Percentiles rank a stretch among this genome's conserved stretches.
phyloP scores from a whole-genome alignment of 257 asterid species.

The Fraxinus quadrangulata region DNA sequence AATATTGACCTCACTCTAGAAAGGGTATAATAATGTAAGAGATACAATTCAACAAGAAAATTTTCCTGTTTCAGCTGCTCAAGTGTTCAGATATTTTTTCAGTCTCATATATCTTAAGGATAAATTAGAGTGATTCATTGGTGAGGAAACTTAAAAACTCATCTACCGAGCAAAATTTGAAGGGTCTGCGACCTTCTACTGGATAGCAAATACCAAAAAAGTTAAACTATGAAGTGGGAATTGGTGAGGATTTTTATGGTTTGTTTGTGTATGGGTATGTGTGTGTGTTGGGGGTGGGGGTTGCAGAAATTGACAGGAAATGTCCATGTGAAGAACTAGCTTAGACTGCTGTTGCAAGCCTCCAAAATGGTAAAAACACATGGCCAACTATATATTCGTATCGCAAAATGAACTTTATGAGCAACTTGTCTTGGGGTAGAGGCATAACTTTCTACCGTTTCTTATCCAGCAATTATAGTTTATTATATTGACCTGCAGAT shows the following conservation, averaged over 20 bases:
- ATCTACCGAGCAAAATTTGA: too few relatives aligned
- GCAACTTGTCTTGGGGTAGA: constrained; percentile 8
- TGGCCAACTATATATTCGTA: background rate
- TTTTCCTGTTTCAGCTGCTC: constrained; percentile 4
- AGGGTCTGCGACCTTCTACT: too few relatives aligned
- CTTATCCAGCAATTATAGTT: background rate
- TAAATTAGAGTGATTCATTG: background rate
- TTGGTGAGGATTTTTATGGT: too few relatives aligned
- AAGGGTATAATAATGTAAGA: background rate
- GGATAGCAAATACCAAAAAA: too few relatives aligned
- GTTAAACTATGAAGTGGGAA: too few relatives aligned
- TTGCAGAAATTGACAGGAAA: background rate
- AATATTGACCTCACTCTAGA: background rate
- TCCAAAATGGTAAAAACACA: background rate
- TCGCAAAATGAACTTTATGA: background rate
- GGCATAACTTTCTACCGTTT: background rate
- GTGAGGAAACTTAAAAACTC: background rate
- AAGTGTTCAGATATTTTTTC: background rate
- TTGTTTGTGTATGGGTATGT: too few relatives aligned
- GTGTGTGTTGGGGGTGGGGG: too few relatives aligned
- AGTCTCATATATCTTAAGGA: background rate
- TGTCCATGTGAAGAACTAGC: background rate
- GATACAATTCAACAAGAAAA: background rate
- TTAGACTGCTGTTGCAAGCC: background rate
- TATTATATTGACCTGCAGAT: background rate